Base-by-base conservation (phyloP, 1,284 basidiomycete genomes). In the Naganishia albida region DNA sequence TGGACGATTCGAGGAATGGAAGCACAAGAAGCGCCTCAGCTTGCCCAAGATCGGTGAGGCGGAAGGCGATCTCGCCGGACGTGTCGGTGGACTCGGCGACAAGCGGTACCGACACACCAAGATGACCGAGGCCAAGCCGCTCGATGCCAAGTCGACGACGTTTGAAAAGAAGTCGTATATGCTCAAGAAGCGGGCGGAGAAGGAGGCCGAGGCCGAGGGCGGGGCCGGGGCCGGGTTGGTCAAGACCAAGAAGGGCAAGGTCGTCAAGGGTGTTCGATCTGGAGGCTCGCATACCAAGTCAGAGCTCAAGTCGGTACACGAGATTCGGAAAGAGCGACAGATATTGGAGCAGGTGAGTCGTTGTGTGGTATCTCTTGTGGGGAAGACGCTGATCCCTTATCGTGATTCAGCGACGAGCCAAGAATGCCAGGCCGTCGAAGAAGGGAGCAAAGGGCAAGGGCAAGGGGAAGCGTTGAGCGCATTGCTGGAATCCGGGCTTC, bases 1-100 rank as follows among this genome's bases (percentile, higher is more conserved):
- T 69, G 96, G 96, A 3, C 85, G 91, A 3, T 99, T 91, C 76
- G 91, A 96, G 62, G 92, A 95, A 74, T 99, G 96, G 96, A 91
- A 90, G 78, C 83, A 85, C 68, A 90, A 89, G 79, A 86, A 83
- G 64, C 86, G 85, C 39, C 79, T 86, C 8, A 83, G 82, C 68
- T 77, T 97, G 50, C 93, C 93, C 0, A 86, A 85, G 67, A 84
- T 91, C 12, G 93, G 93, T 16, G 93, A 97, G 75, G 81, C 80
- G 2, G 91, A 93, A 76, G 78, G 80, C 55, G 83, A 83, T 49
- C 74, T 75, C 30, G 72, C 75, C 34, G 65, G 68, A 74, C 43
- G 77, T 75, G 25, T 67, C 67, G 26, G 15, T 83, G 84, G 56
- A 81, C 82, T 71, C 44, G 64, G 55, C 18, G 48, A 65, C 62